Evolutionary conservation across 1,139 yeast genomes (phyloP).

Genomic region (Lodderomyces metapsilosis): DNA sequence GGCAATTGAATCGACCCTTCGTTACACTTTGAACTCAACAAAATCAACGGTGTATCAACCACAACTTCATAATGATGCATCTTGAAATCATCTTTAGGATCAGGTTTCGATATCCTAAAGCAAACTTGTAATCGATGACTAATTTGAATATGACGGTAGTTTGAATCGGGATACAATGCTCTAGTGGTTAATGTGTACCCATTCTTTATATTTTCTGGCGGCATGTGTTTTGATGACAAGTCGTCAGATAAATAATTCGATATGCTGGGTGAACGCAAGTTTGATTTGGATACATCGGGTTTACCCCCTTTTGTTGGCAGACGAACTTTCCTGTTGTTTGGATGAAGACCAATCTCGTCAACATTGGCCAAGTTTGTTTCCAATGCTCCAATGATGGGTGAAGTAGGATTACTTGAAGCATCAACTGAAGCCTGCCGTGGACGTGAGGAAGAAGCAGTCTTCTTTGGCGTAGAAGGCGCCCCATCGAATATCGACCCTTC

Average conservation of each 20-base stretch:
- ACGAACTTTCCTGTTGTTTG: background rate
- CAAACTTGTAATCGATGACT: constrained; percentile 78
- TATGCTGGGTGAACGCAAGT: constrained; percentile 10
- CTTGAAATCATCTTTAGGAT: constrained; percentile 52
- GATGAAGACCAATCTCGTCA: constrained; percentile 18
- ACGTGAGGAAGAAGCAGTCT: constrained; percentile 2
- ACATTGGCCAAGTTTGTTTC: constrained; percentile 40
- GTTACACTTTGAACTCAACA: constrained; percentile 71
- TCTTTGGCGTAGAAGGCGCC: constrained; percentile 17
- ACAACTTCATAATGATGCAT: constrained; percentile 87
- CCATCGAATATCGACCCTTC: constrained; percentile 14
- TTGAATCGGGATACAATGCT: constrained; percentile 65
- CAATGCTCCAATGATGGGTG: constrained; percentile 42
- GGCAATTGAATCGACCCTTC: constrained; percentile 72
- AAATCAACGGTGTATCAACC: constrained; percentile 78
- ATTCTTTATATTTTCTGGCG: constrained; percentile 32
- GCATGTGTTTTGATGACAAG: constrained; percentile 12
- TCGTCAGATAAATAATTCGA: constrained; percentile 18
- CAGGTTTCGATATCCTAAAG: constrained; percentile 70
- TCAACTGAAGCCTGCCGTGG: constrained; percentile 4
- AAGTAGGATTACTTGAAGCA: constrained; percentile 23
- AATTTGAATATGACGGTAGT: constrained; percentile 66
- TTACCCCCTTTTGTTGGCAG: background rate
- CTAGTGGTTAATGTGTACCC: constrained; percentile 38
- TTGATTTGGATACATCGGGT: constrained; percentile 1